Conservation (phyloP, 148 eudicot species). For the Gaultheria prostrata region DNA sequence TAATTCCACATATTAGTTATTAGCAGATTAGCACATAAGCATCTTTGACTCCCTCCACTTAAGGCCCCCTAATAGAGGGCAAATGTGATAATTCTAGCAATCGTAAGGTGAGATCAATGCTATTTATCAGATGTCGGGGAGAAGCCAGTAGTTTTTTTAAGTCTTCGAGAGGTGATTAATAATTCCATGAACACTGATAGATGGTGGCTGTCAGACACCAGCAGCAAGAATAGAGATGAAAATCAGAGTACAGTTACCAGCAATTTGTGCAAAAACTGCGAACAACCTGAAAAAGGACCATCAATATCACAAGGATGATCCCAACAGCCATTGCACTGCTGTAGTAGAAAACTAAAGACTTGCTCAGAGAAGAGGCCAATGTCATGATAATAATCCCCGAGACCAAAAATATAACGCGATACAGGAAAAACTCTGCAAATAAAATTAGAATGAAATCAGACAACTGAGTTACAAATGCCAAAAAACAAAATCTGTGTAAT, state of each 20-base stretch:
- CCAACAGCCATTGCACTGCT: constrained; percentile 91
- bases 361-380: constrained; percentile 68
- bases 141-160: not conserved
- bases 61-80: not conserved
- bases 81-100: not conserved
- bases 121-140: not conserved
- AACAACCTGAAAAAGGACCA: constrained; percentile 87
- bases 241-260: not conserved
- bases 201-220: not conserved
- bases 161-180: not conserved
- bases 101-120: not conserved
- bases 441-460: constrained; percentile 1
- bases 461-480: not conserved
- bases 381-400: constrained; percentile 55
- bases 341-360: constrained; percentile 80
- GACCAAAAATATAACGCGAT: constrained; percentile 62
- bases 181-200: not conserved
- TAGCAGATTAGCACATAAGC: not conserved
- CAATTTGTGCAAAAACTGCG: not conserved
- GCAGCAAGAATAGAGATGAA: not conserved
- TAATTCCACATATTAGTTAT: not conserved
- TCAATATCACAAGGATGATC: constrained; percentile 69
- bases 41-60: not conserved
- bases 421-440: constrained; percentile 63
- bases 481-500: not conserved